Evolutionary conservation across 768 basidiomycete species (phyloP), one percentile per base, ranked within the genome.

Genomic region (Galerina sulciceps): DNA sequence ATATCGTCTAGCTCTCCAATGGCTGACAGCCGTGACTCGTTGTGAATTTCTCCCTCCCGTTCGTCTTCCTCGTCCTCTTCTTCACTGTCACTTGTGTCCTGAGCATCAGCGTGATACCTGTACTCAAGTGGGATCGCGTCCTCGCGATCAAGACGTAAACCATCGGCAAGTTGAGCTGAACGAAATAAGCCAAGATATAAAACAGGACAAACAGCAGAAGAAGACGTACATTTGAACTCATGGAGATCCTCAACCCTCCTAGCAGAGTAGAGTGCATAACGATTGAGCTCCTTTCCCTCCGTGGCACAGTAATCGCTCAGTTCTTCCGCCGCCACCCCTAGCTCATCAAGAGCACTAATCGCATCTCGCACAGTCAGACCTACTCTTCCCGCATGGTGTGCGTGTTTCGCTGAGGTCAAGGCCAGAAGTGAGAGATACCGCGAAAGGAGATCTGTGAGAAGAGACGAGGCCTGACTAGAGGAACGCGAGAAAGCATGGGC

Each of bases 401-500:
- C 87, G 66, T 90, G 90, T 67, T 84, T 85, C 18, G 87, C 87
- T 66, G 86, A 88, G 6, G 90, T 85, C 1, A 83, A 76, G 1
- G 89, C 76, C 17, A 93, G 77, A 22, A 93, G 77, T 10, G 81
- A 64, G 56, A 93, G 76, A 71, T 93, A 94, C 55, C 89, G 86
- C 37, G 88, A 80, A 62, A 94, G 82, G 61, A 93, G 78, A 73
- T 90, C 91, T 11, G 90, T 88, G 46, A 94, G 79, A 15, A 89
- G 82, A 22, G 83, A 73, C 10, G 86, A 79, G 3, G 93, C 90
- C 67, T 89, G 88, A 1, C 85, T 74, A 2, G 93, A 94, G 0
- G 91, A 82, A 50, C 90, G 83, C 37, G 88, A 85, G 74, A 94
- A 94, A 60, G 81, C 81, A 63, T 93, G 85, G 0, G 90, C 88